Conservation (phyloP, 371 early-diverging fungal species). For the Circinella minor region DNA sequence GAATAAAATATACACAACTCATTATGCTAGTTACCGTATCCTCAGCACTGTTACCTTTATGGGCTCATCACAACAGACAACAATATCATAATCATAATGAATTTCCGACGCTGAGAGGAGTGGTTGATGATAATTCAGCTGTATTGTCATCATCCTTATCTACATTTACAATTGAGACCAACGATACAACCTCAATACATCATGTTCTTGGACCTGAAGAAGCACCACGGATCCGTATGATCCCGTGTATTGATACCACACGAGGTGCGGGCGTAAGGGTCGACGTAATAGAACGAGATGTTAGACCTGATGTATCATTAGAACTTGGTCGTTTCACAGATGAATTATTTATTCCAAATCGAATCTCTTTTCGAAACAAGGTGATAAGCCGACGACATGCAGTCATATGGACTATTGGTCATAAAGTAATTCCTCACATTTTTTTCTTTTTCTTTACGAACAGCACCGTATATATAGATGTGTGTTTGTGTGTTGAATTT, state of each 20-base stretch:
- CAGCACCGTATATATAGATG: no score
- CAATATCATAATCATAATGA: background rate
- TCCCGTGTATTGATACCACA: constrained; percentile 66
- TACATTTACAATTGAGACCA: constrained; percentile 1
- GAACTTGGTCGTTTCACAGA: constrained; percentile 80
- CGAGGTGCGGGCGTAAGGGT: constrained; percentile 63
- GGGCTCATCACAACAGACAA: background rate
- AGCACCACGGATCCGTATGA: constrained; percentile 66
- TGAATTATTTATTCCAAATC: constrained; percentile 56
- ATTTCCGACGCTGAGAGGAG: background rate
- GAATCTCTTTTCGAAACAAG: constrained; percentile 51
- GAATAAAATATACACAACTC: background rate
- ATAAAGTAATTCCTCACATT: background rate
- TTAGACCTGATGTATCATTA: constrained; percentile 61
- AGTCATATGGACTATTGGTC: constrained; percentile 20
- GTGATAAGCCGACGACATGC: constrained; percentile 31
- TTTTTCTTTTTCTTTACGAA: no score
- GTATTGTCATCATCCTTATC: constrained; percentile 8
- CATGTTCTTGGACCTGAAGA: background rate
- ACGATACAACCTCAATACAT: background rate
- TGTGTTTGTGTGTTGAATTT: no score
- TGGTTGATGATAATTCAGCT: background rate
- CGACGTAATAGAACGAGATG: constrained; percentile 75
- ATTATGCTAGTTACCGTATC: constrained; percentile 1
- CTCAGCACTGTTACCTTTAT: background rate